Base-by-base conservation (phyloP, 1,284 basidiomycete species). In the Ustilago crameri region DNA sequence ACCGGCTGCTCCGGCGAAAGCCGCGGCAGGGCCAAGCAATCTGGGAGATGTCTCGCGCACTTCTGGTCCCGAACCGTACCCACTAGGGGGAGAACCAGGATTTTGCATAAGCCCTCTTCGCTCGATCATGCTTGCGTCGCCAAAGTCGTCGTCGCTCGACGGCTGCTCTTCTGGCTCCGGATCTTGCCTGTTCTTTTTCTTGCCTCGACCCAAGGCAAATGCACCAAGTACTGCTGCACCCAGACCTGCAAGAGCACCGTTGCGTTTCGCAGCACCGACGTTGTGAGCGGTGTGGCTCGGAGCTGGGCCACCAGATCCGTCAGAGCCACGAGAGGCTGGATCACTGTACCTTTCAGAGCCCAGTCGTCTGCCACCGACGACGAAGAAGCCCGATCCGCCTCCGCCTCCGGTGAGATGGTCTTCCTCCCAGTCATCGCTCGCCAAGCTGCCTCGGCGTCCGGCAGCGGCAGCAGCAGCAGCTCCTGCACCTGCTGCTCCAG, bases 371-470 rank as follows among this genome's bases (percentile, higher is more conserved):
- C 74, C 75, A 7, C 74, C 75, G 20, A 76, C 74, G 35, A 78
- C 74, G 35, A 78, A 74, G 64, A 78, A 78, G 17, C 74, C 74
- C 23, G 66, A 67, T 17, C 60, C 51, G 9, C 44, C 34, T n/a
- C 64, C 64, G 10, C 74, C 67, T 20, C 74, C 67, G 2, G 57
- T 64, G 0, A 78, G 63, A 26, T 70, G 61, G 34, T 76, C 75
- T 30, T 74, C 63, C 37, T 76, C 75, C 63, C 66, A 76, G 24
- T 76, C 71, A 35, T 77, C 75, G 48, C 59, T 75, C 34, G 46
- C 53, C 1, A 66, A 17, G 22, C 73, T 75, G 22, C 51, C 54
- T 4, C 56, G 43, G 9, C 67, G 43, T 3, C 43, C 41, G 22
- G 41, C 41, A 23, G 41, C 41, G 18, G 22, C 22, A 23, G 41